Evolutionary conservation across 352 stramenopile species (phyloP).

Genomic region (Aphanomyces stellatus): DNA sequence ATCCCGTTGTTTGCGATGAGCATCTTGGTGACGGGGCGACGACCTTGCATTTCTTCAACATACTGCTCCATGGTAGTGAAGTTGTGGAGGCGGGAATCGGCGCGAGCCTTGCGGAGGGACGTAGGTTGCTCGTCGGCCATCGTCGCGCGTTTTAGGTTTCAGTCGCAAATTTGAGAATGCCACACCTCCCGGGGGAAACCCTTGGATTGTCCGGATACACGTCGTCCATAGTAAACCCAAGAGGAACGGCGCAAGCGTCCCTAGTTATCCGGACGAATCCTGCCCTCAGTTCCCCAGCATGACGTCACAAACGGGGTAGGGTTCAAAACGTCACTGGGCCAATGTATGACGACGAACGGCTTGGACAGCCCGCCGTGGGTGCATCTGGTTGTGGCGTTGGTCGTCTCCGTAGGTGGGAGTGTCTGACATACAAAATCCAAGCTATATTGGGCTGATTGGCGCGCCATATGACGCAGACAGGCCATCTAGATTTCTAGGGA

Average conservation of each 20-base stretch:
- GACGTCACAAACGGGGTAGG: not conserved
- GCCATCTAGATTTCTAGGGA: too few relatives aligned
- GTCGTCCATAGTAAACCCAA: not conserved
- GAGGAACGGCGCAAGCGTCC: not conserved
- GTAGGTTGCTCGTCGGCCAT: constrained; percentile 15
- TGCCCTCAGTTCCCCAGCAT: not conserved
- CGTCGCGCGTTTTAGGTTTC: not conserved
- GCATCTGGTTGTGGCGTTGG: not conserved
- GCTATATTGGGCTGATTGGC: too few relatives aligned
- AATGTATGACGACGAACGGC: not conserved
- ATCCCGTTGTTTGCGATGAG: constrained; percentile 99
- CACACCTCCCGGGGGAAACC: not conserved
- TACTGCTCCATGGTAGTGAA: constrained; percentile 91
- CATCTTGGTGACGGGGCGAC: constrained; percentile 91
- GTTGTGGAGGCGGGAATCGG: constrained; percentile 17
- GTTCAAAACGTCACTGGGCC: not conserved
- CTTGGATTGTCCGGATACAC: constrained; percentile 12
- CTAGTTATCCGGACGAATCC: not conserved
- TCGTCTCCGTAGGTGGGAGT: not conserved
- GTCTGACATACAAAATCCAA: not conserved
- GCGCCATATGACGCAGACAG: too few relatives aligned
- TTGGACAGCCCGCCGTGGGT: not conserved
- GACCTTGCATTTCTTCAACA: constrained; percentile 83
- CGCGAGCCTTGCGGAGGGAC: constrained; percentile 17
- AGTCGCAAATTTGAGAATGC: constrained; percentile 13